Conservation (phyloP, 805 yeast genomes). For the Candida tibetensis region DNA sequence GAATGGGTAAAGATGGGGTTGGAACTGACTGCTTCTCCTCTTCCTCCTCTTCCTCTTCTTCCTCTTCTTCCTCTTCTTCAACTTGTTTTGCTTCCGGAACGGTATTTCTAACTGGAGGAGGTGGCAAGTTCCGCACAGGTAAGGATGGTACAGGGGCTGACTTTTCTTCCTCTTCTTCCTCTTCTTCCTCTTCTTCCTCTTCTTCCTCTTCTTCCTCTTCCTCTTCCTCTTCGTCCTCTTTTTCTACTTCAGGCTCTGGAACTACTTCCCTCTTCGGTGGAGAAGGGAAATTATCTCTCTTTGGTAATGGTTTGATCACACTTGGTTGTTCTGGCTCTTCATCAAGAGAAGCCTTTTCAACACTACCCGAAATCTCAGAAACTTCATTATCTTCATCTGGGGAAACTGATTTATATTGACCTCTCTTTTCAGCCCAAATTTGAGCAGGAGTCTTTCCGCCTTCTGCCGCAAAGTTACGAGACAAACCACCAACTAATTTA, state of each 20-base stretch:
- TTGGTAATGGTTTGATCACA: slow-evolving; percentile 16
- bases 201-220: slow-evolving; percentile 25
- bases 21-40: slow-evolving; percentile 28
- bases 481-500: slow-evolving; percentile 56
- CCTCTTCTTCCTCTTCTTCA: slow-evolving; percentile 20
- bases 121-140: slow-evolving; percentile 15
- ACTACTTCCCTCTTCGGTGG: slow-evolving; percentile 7
- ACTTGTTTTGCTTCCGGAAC: slow-evolving; percentile 11
- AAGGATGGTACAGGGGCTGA: slow-evolving; percentile 12
- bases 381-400: slow-evolving; percentile 19
- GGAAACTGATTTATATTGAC: slow-evolving; percentile 50
- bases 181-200: slow-evolving; percentile 25
- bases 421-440: slow-evolving; percentile 90
- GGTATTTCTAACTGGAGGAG: slow-evolving; percentile 11
- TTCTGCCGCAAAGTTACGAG: slow-evolving; percentile 59
- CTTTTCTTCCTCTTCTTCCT: slow-evolving; percentile 19
- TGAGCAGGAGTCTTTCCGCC: slow-evolving; percentile 93
- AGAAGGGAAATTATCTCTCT: slow-evolving; percentile 10
- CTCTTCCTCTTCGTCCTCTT: slow-evolving; percentile 19
- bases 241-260: slow-evolving; percentile 10
- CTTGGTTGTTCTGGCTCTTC: slow-evolving; percentile 12
- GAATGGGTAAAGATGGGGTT: slow-evolving; percentile 13
- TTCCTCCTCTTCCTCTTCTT: slow-evolving; percentile 14
- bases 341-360: slow-evolving; percentile 5
- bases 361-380: slow-evolving; percentile 15